Base-by-base conservation (phyloP, 768 basidiomycete genomes). In the Trametes cubensis region DNA sequence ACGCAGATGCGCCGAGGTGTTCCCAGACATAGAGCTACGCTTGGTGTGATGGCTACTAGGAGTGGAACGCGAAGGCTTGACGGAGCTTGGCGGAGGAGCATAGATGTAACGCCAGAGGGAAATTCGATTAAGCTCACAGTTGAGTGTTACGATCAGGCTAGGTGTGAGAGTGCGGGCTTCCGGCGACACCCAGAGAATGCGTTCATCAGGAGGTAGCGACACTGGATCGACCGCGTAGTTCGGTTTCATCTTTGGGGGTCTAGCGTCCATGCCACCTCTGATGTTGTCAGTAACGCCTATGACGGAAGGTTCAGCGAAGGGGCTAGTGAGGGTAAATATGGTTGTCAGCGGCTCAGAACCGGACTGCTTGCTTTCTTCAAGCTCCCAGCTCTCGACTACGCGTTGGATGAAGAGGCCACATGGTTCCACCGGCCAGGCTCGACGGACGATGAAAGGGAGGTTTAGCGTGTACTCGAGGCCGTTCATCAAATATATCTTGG, bases 381-480 rank as follows among this genome's bases (percentile, higher is more conserved):
- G 69, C 71, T 94, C 92, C 6, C 78, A 76, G 1, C 82, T 78
- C 66, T 90, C 89, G 50, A 92, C 77, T 5, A 84, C 83, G 26
- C 92, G 80, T 67, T 94, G 89, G 45, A 94, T 83, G 76, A 94
- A 79, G 23, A 94, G 82, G 1, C 92, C 92, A 64, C 90, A 87
- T 1, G 92, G 92, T 60, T 79, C 80, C 21, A 92, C 75, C 4
- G 92, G 85, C 91, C 90, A 93, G 1, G 89, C 92, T 62, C 80
- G 84, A 40, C 87, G 81, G 3, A 92, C 89, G 60, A 91, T 82
- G 69, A 94, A 94, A 0, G 92, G 92, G 4, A 94, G 75, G 28
- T 88, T 83, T 70, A 92, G 88, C 1, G 89, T 89, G 68, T 87
- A 91, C 66, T 92, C 87, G 38, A 81, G 69, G 4, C 92, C 92